Evolutionary conservation across 257 asterid species (phyloP).

Genomic region (Mitragyna speciosa): DNA sequence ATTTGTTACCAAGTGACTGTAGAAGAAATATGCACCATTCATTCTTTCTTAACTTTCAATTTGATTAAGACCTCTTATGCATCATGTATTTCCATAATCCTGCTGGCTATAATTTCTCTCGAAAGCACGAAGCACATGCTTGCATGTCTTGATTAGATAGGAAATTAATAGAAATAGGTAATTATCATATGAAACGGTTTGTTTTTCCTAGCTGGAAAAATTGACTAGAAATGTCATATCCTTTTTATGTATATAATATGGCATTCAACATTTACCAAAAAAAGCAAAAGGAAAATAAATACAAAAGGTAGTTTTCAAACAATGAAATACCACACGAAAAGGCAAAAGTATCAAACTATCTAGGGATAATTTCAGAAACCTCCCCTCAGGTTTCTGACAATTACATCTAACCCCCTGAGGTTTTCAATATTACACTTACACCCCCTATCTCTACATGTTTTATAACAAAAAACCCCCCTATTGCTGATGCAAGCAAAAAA

Average conservation of each 20-base stretch:
- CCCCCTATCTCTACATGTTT: too few relatives aligned
- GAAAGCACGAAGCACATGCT: not conserved
- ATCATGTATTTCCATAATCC: not conserved
- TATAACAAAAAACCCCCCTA: too few relatives aligned
- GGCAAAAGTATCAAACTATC: not conserved
- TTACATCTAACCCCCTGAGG: too few relatives aligned
- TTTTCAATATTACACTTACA: too few relatives aligned
- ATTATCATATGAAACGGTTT: not conserved
- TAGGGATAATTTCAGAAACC: too few relatives aligned
- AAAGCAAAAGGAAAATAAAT: not conserved
- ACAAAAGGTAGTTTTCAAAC: not conserved
- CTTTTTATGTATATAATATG: not conserved
- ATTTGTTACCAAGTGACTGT: not conserved
- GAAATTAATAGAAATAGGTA: not conserved
- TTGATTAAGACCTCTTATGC: not conserved
- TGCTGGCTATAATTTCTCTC: not conserved
- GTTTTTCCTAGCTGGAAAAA: not conserved
- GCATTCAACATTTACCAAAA: not conserved
- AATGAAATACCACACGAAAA: not conserved
- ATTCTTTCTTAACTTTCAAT: not conserved
- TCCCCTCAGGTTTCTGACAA: too few relatives aligned
- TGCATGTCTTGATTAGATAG: not conserved
- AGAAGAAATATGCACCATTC: not conserved
- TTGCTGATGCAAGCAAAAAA: too few relatives aligned
- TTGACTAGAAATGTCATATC: not conserved